Evolutionary conservation across 768 basidiomycete genomes (phyloP).

Genomic region (Podaxis carcinomalis): DNA sequence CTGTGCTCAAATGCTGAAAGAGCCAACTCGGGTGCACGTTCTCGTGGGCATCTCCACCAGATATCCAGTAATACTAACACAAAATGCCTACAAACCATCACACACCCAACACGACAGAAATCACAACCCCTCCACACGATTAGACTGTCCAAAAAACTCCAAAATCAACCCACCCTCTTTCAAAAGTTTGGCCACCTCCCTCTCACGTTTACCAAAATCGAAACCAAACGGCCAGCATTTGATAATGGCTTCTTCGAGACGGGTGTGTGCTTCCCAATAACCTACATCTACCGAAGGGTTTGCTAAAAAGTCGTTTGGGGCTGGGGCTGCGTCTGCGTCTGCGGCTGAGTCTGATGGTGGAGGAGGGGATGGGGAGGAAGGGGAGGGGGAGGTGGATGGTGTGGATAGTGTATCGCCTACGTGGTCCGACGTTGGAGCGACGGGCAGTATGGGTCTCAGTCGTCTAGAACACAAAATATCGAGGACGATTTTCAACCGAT

Average conservation of each 20-base stretch:
- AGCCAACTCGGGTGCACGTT: too few relatives aligned
- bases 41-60: too few relatives aligned
- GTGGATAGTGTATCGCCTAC: background rate
- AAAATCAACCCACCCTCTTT: background rate
- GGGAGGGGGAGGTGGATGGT: background rate
- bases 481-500: background rate
- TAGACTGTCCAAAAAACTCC: background rate
- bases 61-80: too few relatives aligned
- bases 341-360: background rate
- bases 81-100: too few relatives aligned
- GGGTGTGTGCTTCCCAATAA: background rate
- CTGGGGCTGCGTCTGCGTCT: too few relatives aligned
- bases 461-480: background rate
- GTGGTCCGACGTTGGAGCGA: background rate
- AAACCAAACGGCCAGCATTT: constrained; percentile 8
- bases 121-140: background rate
- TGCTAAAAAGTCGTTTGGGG: background rate
- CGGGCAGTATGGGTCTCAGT: background rate
- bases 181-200: background rate
- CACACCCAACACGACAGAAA: too few relatives aligned
- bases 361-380: too few relatives aligned
- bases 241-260: background rate
- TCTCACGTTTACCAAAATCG: background rate
- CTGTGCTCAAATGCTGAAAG: too few relatives aligned
- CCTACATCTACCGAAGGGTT: background rate